These are phyloP conservation scores for Schizosaccharomyces cryophilus DNA, from an alignment of 805 yeast species.

Conservation along the genomic window DNA sequence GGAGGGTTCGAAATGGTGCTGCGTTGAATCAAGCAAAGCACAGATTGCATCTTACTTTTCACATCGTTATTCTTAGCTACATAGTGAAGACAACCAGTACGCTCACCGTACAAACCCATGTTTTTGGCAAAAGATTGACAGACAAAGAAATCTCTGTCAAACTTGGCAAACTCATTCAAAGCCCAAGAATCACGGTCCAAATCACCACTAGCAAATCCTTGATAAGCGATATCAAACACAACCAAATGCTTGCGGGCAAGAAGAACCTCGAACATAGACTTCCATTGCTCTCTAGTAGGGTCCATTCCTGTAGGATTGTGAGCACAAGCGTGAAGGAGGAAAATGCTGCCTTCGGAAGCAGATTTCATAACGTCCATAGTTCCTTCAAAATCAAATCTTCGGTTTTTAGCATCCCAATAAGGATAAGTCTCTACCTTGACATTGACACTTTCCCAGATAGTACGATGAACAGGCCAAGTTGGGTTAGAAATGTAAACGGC, in stretches of 20 bases:
- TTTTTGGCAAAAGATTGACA: slow-evolving; percentile 90
- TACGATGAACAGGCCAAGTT: slow-evolving; percentile 84
- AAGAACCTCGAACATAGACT: slow-evolving; percentile 39
- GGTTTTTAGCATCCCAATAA: slow-evolving; percentile 40
- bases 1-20: slow-evolving; percentile 86
- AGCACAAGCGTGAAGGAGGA: slow-evolving; percentile 79
- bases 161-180: slow-evolving; percentile 21
- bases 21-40: slow-evolving; percentile 50
- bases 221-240: slow-evolving; percentile 81
- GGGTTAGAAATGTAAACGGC: slow-evolving; percentile 57
- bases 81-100: slow-evolving; percentile 80
- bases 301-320: slow-evolving; percentile 96
- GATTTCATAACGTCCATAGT: slow-evolving; percentile 32
- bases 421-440: slow-evolving; percentile 34
- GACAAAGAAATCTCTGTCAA: slow-evolving; percentile 21
- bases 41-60: slow-evolving; percentile 40
- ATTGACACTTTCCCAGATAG: slow-evolving; percentile 56
- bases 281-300: slow-evolving; percentile 64
- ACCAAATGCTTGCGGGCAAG: slow-evolving; percentile 41
- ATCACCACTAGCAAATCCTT: slow-evolving; percentile 78
- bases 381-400: slow-evolving; percentile 40
- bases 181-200: slow-evolving; percentile 46
- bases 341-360: slow-evolving; percentile 35
- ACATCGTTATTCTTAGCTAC: slow-evolving; percentile 22
- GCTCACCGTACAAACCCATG: slow-evolving; percentile 93